phyloP scores from a whole-genome alignment of 257 asterid species.

The Fraxinus excelsior region DNA sequence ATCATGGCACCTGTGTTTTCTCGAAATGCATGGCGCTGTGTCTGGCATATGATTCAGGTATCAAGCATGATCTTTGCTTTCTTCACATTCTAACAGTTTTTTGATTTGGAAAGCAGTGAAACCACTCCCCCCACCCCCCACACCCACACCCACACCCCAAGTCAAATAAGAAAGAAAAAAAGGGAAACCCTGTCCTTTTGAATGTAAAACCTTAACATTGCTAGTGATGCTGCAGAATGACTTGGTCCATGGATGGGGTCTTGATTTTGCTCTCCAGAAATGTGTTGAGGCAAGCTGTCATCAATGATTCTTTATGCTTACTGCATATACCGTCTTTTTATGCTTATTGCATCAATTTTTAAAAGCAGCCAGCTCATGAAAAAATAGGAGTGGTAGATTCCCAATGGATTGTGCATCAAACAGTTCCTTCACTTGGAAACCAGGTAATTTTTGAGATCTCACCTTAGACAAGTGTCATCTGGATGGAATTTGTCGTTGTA shows the following conservation, averaged over 20 bases:
- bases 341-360: constrained; percentile 7
- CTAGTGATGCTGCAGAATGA: constrained; percentile 67
- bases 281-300: constrained; percentile 75
- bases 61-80: background rate
- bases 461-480: background rate
- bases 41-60: constrained; percentile 98
- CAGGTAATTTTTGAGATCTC: constrained; percentile 50
- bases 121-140: background rate
- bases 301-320: background rate
- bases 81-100: constrained; percentile 4
- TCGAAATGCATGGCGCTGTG: constrained; percentile 95
- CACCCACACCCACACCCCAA: too few relatives aligned
- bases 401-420: constrained; percentile 95
- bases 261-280: constrained; percentile 87
- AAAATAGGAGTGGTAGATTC: constrained; percentile 93
- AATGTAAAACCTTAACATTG: constrained; percentile 14
- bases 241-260: constrained; percentile 99
- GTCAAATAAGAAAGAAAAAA: background rate
- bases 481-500: background rate
- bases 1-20: constrained; percentile 99
- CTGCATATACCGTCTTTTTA: background rate
- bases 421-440: constrained; percentile 88
- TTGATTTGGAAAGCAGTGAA: background rate
- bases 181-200: background rate
- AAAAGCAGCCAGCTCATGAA: constrained; percentile 81